Base-by-base conservation (phyloP, 805 yeast species). In the Yamadazyma takamatsuzukensis region DNA sequence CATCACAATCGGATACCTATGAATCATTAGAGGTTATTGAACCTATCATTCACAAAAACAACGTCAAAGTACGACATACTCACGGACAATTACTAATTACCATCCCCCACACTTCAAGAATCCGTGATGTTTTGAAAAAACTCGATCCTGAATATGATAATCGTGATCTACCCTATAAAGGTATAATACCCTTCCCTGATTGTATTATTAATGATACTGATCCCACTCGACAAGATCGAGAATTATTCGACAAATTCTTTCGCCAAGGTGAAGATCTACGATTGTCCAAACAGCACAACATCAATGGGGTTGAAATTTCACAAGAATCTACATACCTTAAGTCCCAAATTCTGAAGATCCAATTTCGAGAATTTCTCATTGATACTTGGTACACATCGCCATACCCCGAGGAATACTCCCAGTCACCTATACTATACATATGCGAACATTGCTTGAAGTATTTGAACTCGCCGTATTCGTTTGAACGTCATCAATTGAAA, bases 371-470 rank as follows among this genome's bases (percentile, higher is more conserved):
- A 27, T 75, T 61, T 54, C 88, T 83, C 51, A 84, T 93, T 17
- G 83, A 82, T 39, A 85, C 96, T 0, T 87, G 97, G 96, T 89
- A 84, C 56, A 76, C 84, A 3, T 80, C 96, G 0, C 97, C 97
- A 1, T 93, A 85, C 52, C 97, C 97, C 0, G 88, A 83, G 39
- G 93, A 85, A 49, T 85, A 78, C 49, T 75, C 85, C 25, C 70
- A 69, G 18, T 73, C 78, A 28, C 64, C 65, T 25, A 71, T 78
- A 2, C 61, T 93, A 28, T 80, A 79, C 49, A 72, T 90, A 11
- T 93, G 97, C 57, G 93, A 87, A 43, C 78, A 70, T 47, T 93
- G 97, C 53, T 59, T 90, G 37, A 80, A 83, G 58, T 89, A 86
- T 52, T 79, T 79, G 76, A 70, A 71, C 23, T 79, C 88, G 0